Evolutionary conservation across 108 stramenopile genomes (phyloP), one percentile per base, ranked within the genome.

Genomic region (Cyclotella cryptica): DNA sequence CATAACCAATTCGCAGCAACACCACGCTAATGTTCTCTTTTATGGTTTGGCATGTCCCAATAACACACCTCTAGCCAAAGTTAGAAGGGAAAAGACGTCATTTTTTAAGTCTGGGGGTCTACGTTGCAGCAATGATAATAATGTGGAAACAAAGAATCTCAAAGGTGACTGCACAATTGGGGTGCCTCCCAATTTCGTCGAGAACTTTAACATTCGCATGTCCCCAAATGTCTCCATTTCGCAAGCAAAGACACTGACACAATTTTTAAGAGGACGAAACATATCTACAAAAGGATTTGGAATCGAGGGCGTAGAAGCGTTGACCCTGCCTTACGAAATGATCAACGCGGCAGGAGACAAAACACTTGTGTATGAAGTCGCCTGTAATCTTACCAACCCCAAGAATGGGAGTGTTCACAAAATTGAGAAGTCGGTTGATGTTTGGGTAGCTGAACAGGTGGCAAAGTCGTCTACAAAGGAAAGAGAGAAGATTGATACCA

Each of bases 171-270:
- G 42, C 28, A 90, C 86, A 13, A 84, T 95, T 24, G 94, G 94
- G 12, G 85, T 87, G 17, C 90, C 94, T 4, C 42, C 44, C 1
- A 28, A 81, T 9, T 95, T 95, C 76, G 92, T 93, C 5, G 92
- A 95, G 69, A 95, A 93, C 74, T 95, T 82, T 80, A 95, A 95
- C 72, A 84, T 95, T 42, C 88, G 90, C 13, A 65, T 95, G 52
- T 77, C 86, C 30, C 29, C 83, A 24, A 86, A 79, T 66, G 81
- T 80, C 54, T 62, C 29, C 45, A 49, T 46, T 41, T 27, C 40
- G 26, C 27, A 81, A 66, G 93, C 93, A 3, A 83, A 71, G 62
- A 71, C 92, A 27, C 69, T 95, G 57, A 92, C 91, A 26, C 71
- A 77, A 72, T 55, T 22, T 30, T 12, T 95, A 29, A 81, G 94